Percentiles rank a stretch among this genome's conserved stretches.
Conservation (phyloP, 176 grass and related monocot species). For the Phragmites australis region DNA sequence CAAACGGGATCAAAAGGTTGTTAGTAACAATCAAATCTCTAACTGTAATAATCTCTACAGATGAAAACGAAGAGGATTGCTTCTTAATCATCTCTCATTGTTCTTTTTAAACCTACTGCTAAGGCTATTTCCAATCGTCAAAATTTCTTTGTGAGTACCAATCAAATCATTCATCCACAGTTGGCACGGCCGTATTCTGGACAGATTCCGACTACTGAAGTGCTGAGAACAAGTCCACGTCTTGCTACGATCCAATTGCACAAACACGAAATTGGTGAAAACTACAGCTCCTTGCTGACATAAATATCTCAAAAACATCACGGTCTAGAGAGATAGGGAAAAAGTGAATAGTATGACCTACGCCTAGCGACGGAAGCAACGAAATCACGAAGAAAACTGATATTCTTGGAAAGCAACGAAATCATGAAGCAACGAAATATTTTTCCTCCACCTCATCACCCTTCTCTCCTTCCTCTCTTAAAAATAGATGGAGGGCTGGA, state of each 20-base stretch:
- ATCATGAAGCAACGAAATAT: too few relatives aligned
- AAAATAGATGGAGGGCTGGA: too few relatives aligned
- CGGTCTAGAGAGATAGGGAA: not conserved
- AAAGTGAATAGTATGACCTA: not conserved
- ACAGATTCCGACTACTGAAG: not conserved
- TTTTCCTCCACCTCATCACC: too few relatives aligned
- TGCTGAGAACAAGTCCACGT: not conserved
- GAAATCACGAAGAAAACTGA: too few relatives aligned
- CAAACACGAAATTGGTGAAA: not conserved
- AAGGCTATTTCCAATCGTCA: not conserved
- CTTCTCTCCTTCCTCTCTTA: too few relatives aligned
- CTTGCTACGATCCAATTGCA: not conserved
- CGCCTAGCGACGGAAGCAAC: too few relatives aligned
- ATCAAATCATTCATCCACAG: not conserved
- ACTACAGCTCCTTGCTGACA: not conserved
- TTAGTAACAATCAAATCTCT: too few relatives aligned
- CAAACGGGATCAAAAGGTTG: too few relatives aligned
- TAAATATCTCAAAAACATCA: slow-evolving; percentile 16
- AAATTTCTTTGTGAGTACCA: not conserved
- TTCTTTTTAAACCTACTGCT: too few relatives aligned
- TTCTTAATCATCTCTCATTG: not conserved
- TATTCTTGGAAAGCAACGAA: too few relatives aligned
- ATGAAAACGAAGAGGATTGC: too few relatives aligned
- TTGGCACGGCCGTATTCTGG: not conserved
- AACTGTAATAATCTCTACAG: too few relatives aligned